A percentile compares a stretch with the other conserved stretches of the same genome.
phyloP scores from a whole-genome alignment of 2,329 filamentous ascomycete species.

The Epichloe festucae region DNA sequence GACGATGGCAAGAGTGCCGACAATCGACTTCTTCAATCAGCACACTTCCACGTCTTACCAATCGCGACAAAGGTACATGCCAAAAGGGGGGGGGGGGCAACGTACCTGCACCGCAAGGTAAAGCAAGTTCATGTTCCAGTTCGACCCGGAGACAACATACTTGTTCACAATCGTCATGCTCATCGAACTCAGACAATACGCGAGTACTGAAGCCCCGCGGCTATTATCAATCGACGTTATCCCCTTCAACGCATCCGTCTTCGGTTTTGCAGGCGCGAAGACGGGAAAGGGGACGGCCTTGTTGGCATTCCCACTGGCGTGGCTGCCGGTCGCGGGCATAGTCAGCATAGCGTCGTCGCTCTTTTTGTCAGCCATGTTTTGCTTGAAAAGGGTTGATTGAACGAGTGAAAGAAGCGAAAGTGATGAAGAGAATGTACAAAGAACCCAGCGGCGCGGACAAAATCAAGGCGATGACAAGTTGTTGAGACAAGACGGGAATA shows the following conservation, averaged over 20 bases:
- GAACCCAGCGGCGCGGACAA: not conserved
- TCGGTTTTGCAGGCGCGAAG: constrained; percentile 4
- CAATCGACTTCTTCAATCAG: constrained; percentile 51
- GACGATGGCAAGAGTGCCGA: constrained; percentile 77
- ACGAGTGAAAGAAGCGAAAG: not conserved
- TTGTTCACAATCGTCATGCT: constrained; percentile 99
- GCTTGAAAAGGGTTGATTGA: not conserved
- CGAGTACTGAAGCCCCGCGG: constrained; percentile 66
- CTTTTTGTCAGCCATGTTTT: constrained; percentile 6
- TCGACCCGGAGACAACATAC: constrained; percentile 80
- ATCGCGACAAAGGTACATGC: not conserved
- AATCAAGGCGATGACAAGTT: not conserved
- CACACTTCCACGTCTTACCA: not conserved
- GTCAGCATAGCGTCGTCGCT: constrained; percentile 1
- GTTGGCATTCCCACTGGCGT: not conserved
- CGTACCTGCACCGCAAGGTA: constrained; percentile 83
- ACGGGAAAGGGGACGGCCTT: not conserved
- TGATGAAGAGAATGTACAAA: not conserved
- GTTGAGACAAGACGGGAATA: not conserved
- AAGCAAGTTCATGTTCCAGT: constrained; percentile 95
- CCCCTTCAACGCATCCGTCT: constrained; percentile 3
- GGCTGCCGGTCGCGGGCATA: not conserved
- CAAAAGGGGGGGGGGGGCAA: not conserved
- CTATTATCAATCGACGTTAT: constrained; percentile 47
- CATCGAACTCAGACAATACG: constrained; percentile 93